Base-by-base conservation (phyloP, 2,329 filamentous ascomycete species). In the Phoma sp. region DNA sequence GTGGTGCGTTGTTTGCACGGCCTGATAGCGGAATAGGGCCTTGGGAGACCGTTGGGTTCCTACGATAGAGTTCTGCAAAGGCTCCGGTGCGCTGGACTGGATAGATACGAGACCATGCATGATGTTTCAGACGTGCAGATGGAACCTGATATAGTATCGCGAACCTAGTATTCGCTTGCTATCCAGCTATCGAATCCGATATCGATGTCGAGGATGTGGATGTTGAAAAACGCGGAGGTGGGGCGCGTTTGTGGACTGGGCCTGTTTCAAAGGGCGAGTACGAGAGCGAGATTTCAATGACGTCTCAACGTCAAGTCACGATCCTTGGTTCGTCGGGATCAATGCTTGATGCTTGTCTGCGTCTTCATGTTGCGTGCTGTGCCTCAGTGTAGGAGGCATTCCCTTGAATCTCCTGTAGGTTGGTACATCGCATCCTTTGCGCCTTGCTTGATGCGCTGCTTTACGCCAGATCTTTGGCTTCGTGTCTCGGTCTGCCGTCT, bases 41-140 rank as follows among this genome's bases (percentile, higher is more conserved):
- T 36, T 22, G 12, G n/a, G 43, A 25, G 19, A 22, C 51, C 33
- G 45, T 45, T 55, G 27, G 43, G 38, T 53, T 44, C 33, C 32
- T 44, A 3, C n/a, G 39, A 32, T 40, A 33, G 44, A 29, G 44
- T 49, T 54, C 33, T 45, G 51, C 29, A 29, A 17, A 17, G 22
- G 32, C 51, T 41, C 50, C 43, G 43, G 21, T 17, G 35, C 17
- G 36, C 17, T 52, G 49, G 51, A 19, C n/a, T 29, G 17, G 19
- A 25, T 27, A 10, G n/a, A 4, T 29, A 29, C 36, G 15, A 24
- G n/a, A 8, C 6, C 24, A 31, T n/a, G 24, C 24, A 24, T 43
- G 6, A 21, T 6, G 40, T 44, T 44, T 51, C 48, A 44, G 48
- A 25, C 13, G 33, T 33, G 48, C 39, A 21, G 33, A 31, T 31